Percentiles rank a stretch among this genome's conserved stretches.
These are phyloP conservation scores for Centrapalus pauciflorus DNA, from an alignment of 129 eudicot genomes.

Conservation along the genomic window DNA sequence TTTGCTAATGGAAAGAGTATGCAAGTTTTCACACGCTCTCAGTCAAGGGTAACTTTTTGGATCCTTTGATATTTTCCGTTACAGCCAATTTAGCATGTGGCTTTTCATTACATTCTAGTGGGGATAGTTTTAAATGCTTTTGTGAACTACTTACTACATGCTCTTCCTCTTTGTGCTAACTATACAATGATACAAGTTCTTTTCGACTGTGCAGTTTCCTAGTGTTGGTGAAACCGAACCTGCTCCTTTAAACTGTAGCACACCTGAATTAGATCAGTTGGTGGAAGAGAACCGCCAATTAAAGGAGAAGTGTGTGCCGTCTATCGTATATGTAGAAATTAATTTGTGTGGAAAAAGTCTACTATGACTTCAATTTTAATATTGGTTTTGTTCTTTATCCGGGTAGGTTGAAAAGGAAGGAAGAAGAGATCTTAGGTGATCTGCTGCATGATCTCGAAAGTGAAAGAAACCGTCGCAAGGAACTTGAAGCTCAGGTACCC, in stretches of 20 bases:
- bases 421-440: constrained; percentile 44
- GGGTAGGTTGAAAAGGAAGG: constrained; percentile 49
- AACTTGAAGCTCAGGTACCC: constrained; percentile 71
- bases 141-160: neutral
- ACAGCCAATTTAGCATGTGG: neutral
- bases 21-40: constrained; percentile 20
- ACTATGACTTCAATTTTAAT: neutral
- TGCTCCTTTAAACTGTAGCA: constrained; percentile 20
- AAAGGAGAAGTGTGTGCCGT: constrained; percentile 52
- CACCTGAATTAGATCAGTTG: constrained; percentile 29
- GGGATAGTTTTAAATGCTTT: neutral
- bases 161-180: neutral
- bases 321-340: neutral
- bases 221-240: constrained; percentile 15
- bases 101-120: neutral
- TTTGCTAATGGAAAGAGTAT: constrained; percentile 29
- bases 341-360: constrained; percentile 3
- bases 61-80: neutral
- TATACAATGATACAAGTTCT: neutral
- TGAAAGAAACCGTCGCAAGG: constrained; percentile 45
- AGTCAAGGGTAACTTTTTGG: constrained; percentile 35
- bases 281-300: constrained; percentile 55
- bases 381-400: neutral
- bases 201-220: constrained; percentile 37
- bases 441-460: constrained; percentile 43